Evolutionary conservation across 257 asterid genomes (phyloP).

Genomic region (Nemophila menziesii): DNA sequence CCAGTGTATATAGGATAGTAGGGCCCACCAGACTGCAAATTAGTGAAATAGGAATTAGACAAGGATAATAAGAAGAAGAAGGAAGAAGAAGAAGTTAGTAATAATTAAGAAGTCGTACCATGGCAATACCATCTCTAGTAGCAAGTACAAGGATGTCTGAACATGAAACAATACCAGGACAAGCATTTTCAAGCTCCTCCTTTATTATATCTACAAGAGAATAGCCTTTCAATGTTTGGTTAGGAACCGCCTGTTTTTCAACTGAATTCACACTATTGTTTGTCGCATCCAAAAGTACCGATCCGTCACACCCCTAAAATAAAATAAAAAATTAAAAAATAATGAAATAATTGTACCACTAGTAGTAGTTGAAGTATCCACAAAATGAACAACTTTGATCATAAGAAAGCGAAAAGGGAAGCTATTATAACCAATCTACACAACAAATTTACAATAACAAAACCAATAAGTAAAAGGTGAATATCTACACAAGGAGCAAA

Average conservation of each 20-base stretch:
- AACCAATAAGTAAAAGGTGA: no score
- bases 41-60: neutral
- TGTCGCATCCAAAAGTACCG: constrained; percentile 14
- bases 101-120: constrained; percentile 13
- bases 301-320: constrained; percentile 29
- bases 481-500: no score
- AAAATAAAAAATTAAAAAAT: neutral
- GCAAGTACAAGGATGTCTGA: constrained; percentile 27
- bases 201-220: constrained; percentile 19
- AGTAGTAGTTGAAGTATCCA: neutral
- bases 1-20: constrained; percentile 24
- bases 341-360: neutral
- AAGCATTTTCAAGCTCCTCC: constrained; percentile 19
- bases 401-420: neutral
- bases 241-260: constrained; percentile 24
- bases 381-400: neutral
- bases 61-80: neutral
- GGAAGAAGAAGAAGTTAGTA: neutral
- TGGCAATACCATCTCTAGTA: constrained; percentile 20
- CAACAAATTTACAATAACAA: no score
- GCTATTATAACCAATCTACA: neutral
- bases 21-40: constrained; percentile 28
- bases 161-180: constrained; percentile 31
- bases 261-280: constrained; percentile 6
- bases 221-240: constrained; percentile 25